These are phyloP conservation scores for Artemisia argyi DNA, from an alignment of 129 eudicot genomes.

Conservation along the genomic window DNA sequence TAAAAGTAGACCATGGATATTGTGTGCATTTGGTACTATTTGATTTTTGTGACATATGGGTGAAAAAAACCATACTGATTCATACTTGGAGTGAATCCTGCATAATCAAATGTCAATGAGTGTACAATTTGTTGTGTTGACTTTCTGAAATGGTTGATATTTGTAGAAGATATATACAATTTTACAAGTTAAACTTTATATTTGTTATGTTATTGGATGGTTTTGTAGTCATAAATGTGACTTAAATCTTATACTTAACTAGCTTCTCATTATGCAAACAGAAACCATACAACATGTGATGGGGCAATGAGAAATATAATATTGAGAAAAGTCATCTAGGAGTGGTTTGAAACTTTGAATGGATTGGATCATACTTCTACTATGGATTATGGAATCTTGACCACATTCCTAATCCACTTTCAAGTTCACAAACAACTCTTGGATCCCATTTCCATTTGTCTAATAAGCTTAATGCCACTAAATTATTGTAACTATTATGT, in stretches of 20 bases:
- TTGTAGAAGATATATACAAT: background rate
- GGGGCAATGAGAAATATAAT: conserved; percentile 17
- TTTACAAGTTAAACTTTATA: background rate
- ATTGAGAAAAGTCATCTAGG: conserved; percentile 24
- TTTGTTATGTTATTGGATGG: background rate
- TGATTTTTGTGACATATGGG: conserved; percentile 18
- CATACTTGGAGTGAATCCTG: conserved; percentile 8
- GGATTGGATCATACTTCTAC: conserved; percentile 29
- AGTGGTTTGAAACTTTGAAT: conserved; percentile 30
- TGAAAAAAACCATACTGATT: background rate
- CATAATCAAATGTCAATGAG: conserved; percentile 4
- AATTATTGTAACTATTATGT: background rate
- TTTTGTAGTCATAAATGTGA: background rate
- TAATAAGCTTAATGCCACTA: background rate
- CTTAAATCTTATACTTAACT: background rate
- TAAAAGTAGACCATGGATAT: conserved; percentile 35
- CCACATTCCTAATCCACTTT: conserved; percentile 37
- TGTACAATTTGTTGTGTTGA: background rate
- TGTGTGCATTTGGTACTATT: conserved; percentile 23
- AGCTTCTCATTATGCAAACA: background rate
- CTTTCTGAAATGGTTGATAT: background rate
- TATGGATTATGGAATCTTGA: conserved; percentile 32
- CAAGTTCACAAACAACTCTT: conserved; percentile 17
- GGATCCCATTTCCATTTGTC: conserved; percentile 4
- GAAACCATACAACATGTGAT: conserved; percentile 18